Evolutionary conservation across 257 asterid genomes (phyloP).

Genomic region (Plantago ovata): DNA sequence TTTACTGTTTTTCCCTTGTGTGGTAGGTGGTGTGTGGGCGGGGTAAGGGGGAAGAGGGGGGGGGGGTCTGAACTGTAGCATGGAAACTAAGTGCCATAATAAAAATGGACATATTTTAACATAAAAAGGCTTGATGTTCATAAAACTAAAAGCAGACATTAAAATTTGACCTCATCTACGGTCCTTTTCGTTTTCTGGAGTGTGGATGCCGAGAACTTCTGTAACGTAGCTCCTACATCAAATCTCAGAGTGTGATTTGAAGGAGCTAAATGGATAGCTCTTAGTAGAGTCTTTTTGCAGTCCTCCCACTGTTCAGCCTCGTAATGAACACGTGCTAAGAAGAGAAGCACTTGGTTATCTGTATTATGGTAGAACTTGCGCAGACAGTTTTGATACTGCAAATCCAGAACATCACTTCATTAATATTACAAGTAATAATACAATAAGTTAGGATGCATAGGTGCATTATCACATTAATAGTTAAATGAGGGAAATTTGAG

Average conservation of each 20-base stretch:
- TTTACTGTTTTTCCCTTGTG: too few relatives aligned
- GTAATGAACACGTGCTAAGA: slow-evolving; percentile 95
- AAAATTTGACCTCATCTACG: slow-evolving; percentile 69
- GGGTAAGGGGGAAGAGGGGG: too few relatives aligned
- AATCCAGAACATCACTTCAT: slow-evolving; percentile 15
- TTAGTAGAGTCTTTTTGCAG: slow-evolving; percentile 82
- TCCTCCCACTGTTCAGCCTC: slow-evolving; percentile 99
- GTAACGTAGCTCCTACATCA: slow-evolving; percentile 88
- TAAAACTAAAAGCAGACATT: slow-evolving; percentile 13
- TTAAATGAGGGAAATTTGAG: slow-evolving; percentile 9
- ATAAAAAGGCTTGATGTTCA: background rate
- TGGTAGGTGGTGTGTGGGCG: too few relatives aligned
- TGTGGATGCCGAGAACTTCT: slow-evolving; percentile 96
- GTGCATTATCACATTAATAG: background rate
- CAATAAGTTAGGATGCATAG: slow-evolving; percentile 1
- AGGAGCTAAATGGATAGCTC: slow-evolving; percentile 98
- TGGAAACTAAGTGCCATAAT: too few relatives aligned
- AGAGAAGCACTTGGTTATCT: slow-evolving; percentile 94
- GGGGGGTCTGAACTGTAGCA: too few relatives aligned
- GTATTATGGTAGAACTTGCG: slow-evolving; percentile 84
- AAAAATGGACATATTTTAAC: too few relatives aligned
- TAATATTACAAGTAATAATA: slow-evolving; percentile 27
- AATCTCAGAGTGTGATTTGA: slow-evolving; percentile 88
- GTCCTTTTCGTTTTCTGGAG: slow-evolving; percentile 90
- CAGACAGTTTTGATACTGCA: slow-evolving; percentile 95